Evolutionary conservation across 345 rosid species (phyloP), one percentile per base, ranked within the genome.

Genomic region (Ceriops decandra): DNA sequence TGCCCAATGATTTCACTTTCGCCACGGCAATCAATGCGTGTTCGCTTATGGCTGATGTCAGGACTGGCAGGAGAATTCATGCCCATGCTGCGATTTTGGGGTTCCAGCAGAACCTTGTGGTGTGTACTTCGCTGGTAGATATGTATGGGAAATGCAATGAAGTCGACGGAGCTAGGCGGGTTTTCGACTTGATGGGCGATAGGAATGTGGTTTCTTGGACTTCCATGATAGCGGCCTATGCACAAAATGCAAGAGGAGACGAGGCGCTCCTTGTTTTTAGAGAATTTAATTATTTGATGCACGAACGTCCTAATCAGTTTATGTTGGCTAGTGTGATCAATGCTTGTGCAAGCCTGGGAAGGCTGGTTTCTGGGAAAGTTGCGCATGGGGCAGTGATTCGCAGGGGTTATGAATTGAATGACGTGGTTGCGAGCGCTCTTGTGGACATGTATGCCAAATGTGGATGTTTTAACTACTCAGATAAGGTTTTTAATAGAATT

Each of bases 121-220:
- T 87, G 33, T 83, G 81, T 52, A 86, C 96, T 69, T 84, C 98
- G 11, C 90, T 90, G 69, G 79, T 92, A 70, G 88, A 88, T 66
- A 92, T 92, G 96, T 92, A 90, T 60, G 98, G 98, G 53, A 88
- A 92, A 80, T 90, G 96, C 80, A 90, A 87, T 36, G 89, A 85
- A 20, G 82, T 85, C 26, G 86, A 83, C 38, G 73, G 79, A 0
- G 90, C 96, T 22, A 81, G 86, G 73, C 75, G 69, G 82, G 90
- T 88, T 80, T 92, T 90, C 36, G 76, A 90, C 75, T 72, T 67
- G 5, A 92, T 88, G 92, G 68, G 46, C 27, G 73, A 7, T 73
- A 84, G 79, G 77, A 88, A 90, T 66, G 72, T 92, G 68, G 88
- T 92, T 67, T 79, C 91, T 32, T 90, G 96, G 96, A 92, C 90